phyloP scores from a whole-genome alignment of 2,329 filamentous ascomycete species.

The Fulvia fulva region DNA sequence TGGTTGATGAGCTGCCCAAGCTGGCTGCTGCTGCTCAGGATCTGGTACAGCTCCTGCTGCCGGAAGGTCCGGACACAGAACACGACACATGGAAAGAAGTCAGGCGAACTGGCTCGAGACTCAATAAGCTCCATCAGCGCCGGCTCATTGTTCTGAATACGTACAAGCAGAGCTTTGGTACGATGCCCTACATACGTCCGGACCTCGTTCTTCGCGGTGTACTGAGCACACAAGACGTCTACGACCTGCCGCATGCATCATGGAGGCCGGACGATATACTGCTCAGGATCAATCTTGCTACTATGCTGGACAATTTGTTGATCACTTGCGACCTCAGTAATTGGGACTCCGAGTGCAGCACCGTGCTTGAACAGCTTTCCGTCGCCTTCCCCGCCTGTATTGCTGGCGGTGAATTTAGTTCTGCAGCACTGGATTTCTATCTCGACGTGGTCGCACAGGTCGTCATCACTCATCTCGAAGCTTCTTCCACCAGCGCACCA shows the following conservation, averaged over 20 bases:
- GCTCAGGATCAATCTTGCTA: slow-evolving; percentile 43
- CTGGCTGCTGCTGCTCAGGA: slow-evolving; percentile 30
- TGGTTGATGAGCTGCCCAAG: slow-evolving; percentile 40
- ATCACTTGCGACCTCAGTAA: slow-evolving; percentile 27
- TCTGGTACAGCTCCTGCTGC: slow-evolving; percentile 29
- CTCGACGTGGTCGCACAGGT: slow-evolving; percentile 29
- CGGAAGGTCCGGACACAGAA: slow-evolving; percentile 23
- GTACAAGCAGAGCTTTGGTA: slow-evolving; percentile 37
- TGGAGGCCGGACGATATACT: slow-evolving; percentile 42
- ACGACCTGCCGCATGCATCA: slow-evolving; percentile 25
- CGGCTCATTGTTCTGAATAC: slow-evolving; percentile 34
- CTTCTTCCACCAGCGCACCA: slow-evolving; percentile 5
- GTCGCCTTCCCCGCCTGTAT: slow-evolving; percentile 24
- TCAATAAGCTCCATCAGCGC: slow-evolving; percentile 36
- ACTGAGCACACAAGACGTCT: slow-evolving; percentile 30
- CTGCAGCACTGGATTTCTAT: slow-evolving; percentile 18
- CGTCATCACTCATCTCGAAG: slow-evolving; percentile 22
- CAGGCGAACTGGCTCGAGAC: slow-evolving; percentile 35
- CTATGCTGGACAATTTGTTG: slow-evolving; percentile 39
- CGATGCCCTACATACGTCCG: slow-evolving; percentile 40
- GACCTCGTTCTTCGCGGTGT: slow-evolving; percentile 38
- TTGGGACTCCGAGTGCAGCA: slow-evolving; percentile 27
- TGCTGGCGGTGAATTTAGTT: slow-evolving; percentile 19
- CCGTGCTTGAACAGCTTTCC: slow-evolving; percentile 23
- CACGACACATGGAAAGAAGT: slow-evolving; percentile 31